Evolutionary conservation across 1,284 basidiomycete species (phyloP).

Genomic region (Trametes sp.): DNA sequence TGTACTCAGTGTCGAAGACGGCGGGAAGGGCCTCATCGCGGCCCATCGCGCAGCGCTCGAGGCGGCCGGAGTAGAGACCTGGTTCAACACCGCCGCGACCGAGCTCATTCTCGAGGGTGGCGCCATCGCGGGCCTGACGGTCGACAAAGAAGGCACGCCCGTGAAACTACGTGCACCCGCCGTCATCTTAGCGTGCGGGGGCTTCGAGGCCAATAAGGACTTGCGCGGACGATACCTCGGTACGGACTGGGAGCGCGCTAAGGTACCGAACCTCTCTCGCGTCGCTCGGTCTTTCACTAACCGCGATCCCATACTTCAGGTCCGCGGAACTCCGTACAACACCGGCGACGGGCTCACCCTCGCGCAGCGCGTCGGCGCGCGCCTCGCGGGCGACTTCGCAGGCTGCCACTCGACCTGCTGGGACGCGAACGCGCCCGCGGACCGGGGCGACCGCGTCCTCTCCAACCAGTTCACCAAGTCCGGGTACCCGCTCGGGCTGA

Average conservation of each 20-base stretch:
- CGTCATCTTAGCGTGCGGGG: conserved; percentile 69
- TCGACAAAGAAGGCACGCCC: conserved; percentile 47
- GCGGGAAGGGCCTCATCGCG: conserved; percentile 72
- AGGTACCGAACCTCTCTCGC: conserved; percentile 44
- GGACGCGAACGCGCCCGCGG: conserved; percentile 65
- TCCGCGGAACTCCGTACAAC: conserved; percentile 75
- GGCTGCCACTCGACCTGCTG: conserved; percentile 76
- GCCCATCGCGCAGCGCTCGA: conserved; percentile 60
- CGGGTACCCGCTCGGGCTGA: conserved; percentile 73
- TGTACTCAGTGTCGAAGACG: conserved; percentile 63
- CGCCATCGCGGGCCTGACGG: conserved; percentile 53
- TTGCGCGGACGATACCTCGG: conserved; percentile 63
- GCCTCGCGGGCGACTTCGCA: conserved; percentile 62
- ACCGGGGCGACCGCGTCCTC: conserved; percentile 60
- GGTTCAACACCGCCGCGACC: conserved; percentile 61
- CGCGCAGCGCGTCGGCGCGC: conserved; percentile 60
- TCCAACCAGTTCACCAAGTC: conserved; percentile 78
- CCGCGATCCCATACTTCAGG: conserved; percentile 44
- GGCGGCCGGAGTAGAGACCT: conserved; percentile 57
- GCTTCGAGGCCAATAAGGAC: conserved; percentile 64
- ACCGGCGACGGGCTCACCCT: conserved; percentile 67
- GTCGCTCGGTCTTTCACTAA: neutral
- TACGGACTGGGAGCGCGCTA: conserved; percentile 60
- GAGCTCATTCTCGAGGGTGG: conserved; percentile 48
- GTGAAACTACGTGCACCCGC: conserved; percentile 48